Conservation (phyloP, 202 grass and related monocot genomes). For the Eragrostis tef region DNA sequence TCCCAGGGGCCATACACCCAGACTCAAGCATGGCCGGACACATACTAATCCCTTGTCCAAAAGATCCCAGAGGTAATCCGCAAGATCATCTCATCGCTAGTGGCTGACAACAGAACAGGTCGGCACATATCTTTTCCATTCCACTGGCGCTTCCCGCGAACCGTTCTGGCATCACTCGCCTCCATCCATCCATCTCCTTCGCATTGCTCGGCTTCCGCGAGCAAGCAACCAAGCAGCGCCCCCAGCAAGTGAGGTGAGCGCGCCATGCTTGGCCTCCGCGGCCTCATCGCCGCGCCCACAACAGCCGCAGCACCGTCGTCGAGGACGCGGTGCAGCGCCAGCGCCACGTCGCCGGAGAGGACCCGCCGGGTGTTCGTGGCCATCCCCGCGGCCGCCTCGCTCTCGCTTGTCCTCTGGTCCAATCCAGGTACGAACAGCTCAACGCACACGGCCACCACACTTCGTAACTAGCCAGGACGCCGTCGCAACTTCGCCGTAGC, state of each 20-base stretch:
- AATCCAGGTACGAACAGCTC: constrained; percentile 71
- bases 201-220: neutral
- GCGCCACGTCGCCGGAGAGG: constrained; percentile 20
- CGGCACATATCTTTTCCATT: constrained; percentile 12
- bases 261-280: constrained; percentile 46
- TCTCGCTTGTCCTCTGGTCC: constrained; percentile 76
- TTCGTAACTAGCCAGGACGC: neutral
- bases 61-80: neutral
- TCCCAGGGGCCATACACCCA: neutral
- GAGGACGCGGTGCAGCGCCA: constrained; percentile 8
- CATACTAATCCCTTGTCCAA: neutral
- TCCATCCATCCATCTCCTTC: constrained; percentile 1
- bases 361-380: constrained; percentile 28
- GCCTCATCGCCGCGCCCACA: constrained; percentile 35
- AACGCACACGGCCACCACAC: neutral
- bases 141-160: neutral
- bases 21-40: neutral
- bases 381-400: constrained; percentile 60
- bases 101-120: constrained; percentile 51
- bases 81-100: constrained; percentile 1
- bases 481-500: neutral
- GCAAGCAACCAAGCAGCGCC: too few relatives aligned
- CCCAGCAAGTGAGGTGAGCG: neutral
- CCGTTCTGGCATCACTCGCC: neutral
- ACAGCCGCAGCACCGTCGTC: constrained; percentile 9